These are phyloP conservation scores for Medicago lupulina DNA, from an alignment of 306 rosid genomes.

Conservation along the genomic window DNA sequence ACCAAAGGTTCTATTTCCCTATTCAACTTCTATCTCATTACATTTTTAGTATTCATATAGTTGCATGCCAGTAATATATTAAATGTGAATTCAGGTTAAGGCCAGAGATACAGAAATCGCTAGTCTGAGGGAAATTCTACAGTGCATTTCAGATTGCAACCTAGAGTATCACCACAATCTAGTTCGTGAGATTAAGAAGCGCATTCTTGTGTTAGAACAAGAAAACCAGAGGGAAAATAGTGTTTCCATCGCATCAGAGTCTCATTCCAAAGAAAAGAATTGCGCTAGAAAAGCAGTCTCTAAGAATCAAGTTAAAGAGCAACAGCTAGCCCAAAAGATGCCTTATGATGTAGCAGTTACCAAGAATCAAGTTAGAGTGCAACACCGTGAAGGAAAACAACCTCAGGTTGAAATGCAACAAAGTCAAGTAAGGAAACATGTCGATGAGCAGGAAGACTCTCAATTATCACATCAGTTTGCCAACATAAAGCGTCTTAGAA, in stretches of 20 bases:
- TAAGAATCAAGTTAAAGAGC: too few relatives aligned
- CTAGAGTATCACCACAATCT: slow-evolving; percentile 45
- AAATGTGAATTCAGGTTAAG: slow-evolving; percentile 48
- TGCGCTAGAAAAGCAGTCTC: too few relatives aligned
- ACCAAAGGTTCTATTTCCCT: slow-evolving; percentile 42
- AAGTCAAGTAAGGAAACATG: neutral
- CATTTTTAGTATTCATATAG: slow-evolving; percentile 17
- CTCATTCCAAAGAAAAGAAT: neutral
- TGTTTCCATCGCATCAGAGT: neutral
- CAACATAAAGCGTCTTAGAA: slow-evolving; percentile 46
- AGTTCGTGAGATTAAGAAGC: slow-evolving; percentile 36
- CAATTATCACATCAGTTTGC: too few relatives aligned
- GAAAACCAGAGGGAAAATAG: slow-evolving; percentile 29
- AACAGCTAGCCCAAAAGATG: too few relatives aligned
- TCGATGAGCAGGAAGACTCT: neutral
- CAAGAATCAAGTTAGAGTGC: too few relatives aligned
- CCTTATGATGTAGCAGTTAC: too few relatives aligned
- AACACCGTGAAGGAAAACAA: too few relatives aligned
- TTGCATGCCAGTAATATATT: slow-evolving; percentile 11
- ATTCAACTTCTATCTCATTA: neutral
- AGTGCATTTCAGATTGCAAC: slow-evolving; percentile 55
- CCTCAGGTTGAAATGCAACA: too few relatives aligned
- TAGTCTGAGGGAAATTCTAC: slow-evolving; percentile 41
- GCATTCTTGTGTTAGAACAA: slow-evolving; percentile 45
- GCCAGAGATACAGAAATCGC: slow-evolving; percentile 47